Evolutionary conservation across 495 filamentous ascomycete genomes (phyloP).

Genomic region (Aspergillus biplanus): DNA sequence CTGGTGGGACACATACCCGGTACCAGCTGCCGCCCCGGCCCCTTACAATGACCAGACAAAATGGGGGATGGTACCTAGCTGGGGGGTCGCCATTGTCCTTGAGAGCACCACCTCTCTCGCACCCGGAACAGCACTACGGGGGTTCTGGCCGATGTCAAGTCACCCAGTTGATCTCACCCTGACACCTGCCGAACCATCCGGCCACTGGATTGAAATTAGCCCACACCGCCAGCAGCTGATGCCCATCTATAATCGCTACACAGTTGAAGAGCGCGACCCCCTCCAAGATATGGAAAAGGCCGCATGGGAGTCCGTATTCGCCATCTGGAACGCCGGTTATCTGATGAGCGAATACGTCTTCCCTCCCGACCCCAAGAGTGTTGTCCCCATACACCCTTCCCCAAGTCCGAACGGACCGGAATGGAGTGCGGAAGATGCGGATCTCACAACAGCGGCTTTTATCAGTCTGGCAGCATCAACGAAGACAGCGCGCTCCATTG

Average conservation of each 20-base stretch:
- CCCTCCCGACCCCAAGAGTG: constrained; percentile 22
- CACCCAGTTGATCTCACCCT: constrained; percentile 27
- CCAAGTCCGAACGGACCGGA: constrained; percentile 22
- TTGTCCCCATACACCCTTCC: constrained; percentile 41
- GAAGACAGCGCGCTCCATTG: constrained; percentile 52
- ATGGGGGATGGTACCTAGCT: constrained; percentile 59
- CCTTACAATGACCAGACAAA: constrained; percentile 51
- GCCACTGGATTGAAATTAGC: constrained; percentile 47
- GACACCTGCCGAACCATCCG: constrained; percentile 16
- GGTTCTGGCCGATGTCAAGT: constrained; percentile 42
- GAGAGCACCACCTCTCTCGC: constrained; percentile 46
- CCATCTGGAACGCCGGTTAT: constrained; percentile 51
- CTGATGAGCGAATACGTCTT: constrained; percentile 54
- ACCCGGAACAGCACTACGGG: constrained; percentile 33
- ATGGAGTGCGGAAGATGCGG: constrained; percentile 50
- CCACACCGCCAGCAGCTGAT: constrained; percentile 47
- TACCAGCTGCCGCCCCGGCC: constrained; percentile 43
- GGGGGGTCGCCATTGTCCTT: constrained; percentile 58
- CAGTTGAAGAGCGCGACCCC: not conserved
- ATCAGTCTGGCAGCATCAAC: constrained; percentile 50
- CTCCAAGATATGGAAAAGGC: constrained; percentile 20
- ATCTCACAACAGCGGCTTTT: constrained; percentile 44
- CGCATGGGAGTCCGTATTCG: constrained; percentile 46
- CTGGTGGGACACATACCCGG: constrained; percentile 51
- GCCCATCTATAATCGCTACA: constrained; percentile 58